phyloP scores from a whole-genome alignment of 495 filamentous ascomycete genomes.

The Podospora pseudoanserina region DNA sequence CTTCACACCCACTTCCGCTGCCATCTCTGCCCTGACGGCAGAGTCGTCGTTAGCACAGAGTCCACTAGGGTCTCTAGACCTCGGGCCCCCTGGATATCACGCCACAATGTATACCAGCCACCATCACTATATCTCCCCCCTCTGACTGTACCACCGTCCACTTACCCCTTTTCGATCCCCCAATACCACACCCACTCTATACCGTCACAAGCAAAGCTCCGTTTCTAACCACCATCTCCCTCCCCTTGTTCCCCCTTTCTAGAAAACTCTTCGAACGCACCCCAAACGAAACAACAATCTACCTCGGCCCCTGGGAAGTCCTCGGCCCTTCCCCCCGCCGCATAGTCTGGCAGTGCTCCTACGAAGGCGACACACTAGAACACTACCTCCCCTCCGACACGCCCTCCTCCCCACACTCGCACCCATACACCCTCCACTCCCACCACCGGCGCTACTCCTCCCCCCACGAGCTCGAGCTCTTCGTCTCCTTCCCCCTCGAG shows the following conservation, averaged over 20 bases:
- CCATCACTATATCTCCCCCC: constrained; percentile 9
- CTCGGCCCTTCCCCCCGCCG: constrained; percentile 27
- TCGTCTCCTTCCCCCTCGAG: constrained; percentile 30
- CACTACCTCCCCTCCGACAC: constrained; percentile 35
- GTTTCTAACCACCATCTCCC: constrained; percentile 17
- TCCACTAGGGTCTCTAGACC: constrained; percentile 35
- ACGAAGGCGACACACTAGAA: constrained; percentile 36
- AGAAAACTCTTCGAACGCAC: constrained; percentile 36
- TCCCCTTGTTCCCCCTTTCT: neutral
- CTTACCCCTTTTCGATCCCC: neutral
- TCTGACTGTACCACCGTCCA: neutral
- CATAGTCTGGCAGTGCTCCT: constrained; percentile 36
- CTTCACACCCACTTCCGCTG: constrained; percentile 34
- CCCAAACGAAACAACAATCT: constrained; percentile 32
- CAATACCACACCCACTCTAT: neutral
- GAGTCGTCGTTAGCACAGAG: constrained; percentile 32
- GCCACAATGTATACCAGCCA: constrained; percentile 33
- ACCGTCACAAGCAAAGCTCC: neutral
- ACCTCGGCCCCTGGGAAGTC: constrained; percentile 39
- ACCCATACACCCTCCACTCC: constrained; percentile 34
- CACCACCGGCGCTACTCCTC: constrained; percentile 35
- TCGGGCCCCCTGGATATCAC: constrained; percentile 38
- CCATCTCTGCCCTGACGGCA: constrained; percentile 30
- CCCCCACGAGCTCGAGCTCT: constrained; percentile 35
- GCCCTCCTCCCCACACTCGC: constrained; percentile 28